A percentile compares a stretch with the other conserved stretches of the same genome.
Evolutionary conservation across 2,329 filamentous ascomycete species (phyloP).

Genomic region (Nemania serpens): DNA sequence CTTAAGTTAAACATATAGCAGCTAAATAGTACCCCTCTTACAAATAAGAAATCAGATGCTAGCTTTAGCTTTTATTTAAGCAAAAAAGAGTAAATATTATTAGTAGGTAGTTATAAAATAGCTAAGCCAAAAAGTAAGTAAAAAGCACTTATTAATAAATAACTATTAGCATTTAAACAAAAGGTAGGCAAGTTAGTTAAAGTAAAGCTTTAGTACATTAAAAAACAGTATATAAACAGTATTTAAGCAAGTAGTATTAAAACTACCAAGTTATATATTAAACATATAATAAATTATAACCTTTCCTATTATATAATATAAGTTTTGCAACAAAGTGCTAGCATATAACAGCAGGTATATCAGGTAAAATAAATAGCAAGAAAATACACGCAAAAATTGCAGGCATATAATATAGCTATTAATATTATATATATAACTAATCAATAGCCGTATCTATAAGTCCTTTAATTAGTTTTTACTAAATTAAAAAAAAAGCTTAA

Average conservation of each 20-base stretch:
- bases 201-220: not conserved
- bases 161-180: not conserved
- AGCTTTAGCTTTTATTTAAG: not conserved
- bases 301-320: not conserved
- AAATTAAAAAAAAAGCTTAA: not conserved
- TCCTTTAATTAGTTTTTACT: not conserved
- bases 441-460: not conserved
- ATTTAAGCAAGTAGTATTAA: not conserved
- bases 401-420: constrained; percentile 1
- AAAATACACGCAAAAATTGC: not conserved
- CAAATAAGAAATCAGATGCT: not conserved
- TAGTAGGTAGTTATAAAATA: too few relatives aligned
- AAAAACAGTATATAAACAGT: not conserved
- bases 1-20: not conserved
- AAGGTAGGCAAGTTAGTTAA: not conserved
- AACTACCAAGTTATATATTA: not conserved
- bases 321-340: not conserved
- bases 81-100: not conserved
- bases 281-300: not conserved
- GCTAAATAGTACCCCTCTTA: too few relatives aligned
- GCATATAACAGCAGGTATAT: not conserved
- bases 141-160: too few relatives aligned
- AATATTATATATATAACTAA: not conserved
- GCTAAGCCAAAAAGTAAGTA: too few relatives aligned
- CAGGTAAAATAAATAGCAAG: not conserved